phyloP scores from a whole-genome alignment of 2,329 filamentous ascomycete genomes.

The Cordyceps tenuipes region DNA sequence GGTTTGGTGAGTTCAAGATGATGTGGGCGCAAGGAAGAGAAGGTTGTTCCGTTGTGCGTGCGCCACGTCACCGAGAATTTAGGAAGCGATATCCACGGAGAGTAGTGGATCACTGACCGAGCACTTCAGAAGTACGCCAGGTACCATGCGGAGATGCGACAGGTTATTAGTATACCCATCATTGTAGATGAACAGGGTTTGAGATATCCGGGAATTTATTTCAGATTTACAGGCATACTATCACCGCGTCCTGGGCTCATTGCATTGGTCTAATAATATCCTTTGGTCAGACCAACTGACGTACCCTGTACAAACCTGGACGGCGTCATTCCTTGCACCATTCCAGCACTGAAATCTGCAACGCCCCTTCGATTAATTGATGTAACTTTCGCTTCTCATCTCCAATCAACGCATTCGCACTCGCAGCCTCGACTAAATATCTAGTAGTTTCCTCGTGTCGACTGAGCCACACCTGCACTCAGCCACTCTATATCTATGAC shows the following conservation, averaged over 20 bases:
- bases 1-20: neutral
- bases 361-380: neutral
- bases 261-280: no score
- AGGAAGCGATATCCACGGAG: neutral
- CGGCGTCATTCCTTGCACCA: neutral
- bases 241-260: no score
- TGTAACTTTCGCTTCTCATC: no score
- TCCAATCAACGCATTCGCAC: no score
- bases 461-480: conserved; percentile 1
- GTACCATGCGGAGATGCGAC: no score
- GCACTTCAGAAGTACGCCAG: neutral
- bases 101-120: neutral
- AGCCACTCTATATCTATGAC: conserved; percentile 14
- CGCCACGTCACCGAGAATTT: conserved; percentile 3
- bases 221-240: no score
- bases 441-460: neutral
- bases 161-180: no score
- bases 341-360: neutral
- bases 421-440: neutral
- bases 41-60: neutral
- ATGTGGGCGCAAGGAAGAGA: neutral
- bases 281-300: neutral
- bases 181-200: no score
- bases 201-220: no score
- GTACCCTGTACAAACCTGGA: neutral